These are phyloP conservation scores for Linum usitatissimum DNA, from an alignment of 345 rosid species.

Conservation along the genomic window DNA sequence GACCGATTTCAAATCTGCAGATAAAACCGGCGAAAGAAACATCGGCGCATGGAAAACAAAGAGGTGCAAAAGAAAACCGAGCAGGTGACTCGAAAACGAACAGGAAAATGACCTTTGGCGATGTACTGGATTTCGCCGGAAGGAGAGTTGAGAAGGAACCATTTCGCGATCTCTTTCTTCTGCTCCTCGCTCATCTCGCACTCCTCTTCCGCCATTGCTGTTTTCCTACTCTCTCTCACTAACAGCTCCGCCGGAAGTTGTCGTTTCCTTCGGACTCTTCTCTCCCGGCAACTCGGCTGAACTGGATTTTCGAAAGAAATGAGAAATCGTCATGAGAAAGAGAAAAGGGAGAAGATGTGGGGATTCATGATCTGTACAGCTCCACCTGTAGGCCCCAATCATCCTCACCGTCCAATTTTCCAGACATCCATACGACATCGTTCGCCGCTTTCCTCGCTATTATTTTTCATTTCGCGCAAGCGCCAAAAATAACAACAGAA, in stretches of 20 bases:
- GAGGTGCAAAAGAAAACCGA: not conserved
- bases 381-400: not conserved
- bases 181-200: conserved; percentile 53
- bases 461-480: not conserved
- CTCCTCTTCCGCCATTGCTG: conserved; percentile 49
- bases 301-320: conserved; percentile 10
- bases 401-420: conserved; percentile 23
- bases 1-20: conserved; percentile 65
- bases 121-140: conserved; percentile 95
- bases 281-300: not conserved
- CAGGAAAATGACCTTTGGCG: conserved; percentile 52
- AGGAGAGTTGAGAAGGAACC: conserved; percentile 96
- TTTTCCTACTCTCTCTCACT: not conserved
- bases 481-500: not conserved
- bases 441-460: not conserved
- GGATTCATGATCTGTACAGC: conserved; percentile 13
- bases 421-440: not conserved
- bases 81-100: not conserved
- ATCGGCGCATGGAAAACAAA: not conserved
- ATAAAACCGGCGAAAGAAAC: conserved; percentile 1
- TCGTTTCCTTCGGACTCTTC: not conserved
- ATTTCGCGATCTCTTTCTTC: conserved; percentile 93
- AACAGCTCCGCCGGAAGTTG: conserved; percentile 3
- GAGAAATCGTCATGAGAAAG: conserved; percentile 6
- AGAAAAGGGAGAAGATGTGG: conserved; percentile 7